Evolutionary conservation across 202 grass and related monocot genomes (phyloP).

Genomic region (Schoenoplectus triqueter): DNA sequence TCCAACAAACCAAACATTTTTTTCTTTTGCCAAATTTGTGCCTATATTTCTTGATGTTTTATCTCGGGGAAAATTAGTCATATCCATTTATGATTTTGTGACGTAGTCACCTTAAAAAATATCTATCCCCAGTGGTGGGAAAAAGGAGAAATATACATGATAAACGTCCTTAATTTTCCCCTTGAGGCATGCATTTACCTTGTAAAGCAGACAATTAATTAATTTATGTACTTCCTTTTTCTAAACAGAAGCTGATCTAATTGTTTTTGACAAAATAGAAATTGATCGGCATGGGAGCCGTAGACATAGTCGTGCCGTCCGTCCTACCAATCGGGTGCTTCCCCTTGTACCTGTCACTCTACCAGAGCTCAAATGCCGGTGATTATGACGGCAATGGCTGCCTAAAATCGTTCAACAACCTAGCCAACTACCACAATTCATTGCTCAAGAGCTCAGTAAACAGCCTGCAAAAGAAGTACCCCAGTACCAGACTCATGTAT

Average conservation of each 20-base stretch:
- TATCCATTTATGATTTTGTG: background rate
- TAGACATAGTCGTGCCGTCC: slow-evolving; percentile 64
- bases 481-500: slow-evolving; percentile 68
- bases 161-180: background rate
- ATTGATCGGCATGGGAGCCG: slow-evolving; percentile 49
- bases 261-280: background rate
- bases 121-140: background rate
- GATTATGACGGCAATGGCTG: slow-evolving; percentile 81
- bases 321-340: slow-evolving; percentile 87
- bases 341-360: slow-evolving; percentile 74
- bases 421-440: slow-evolving; percentile 68
- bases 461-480: slow-evolving; percentile 54
- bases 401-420: slow-evolving; percentile 64
- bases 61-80: background rate
- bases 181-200: background rate
- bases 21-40: background rate
- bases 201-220: no score
- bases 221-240: no score
- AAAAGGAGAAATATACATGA: background rate
- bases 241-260: no score
- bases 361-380: slow-evolving; percentile 56
- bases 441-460: slow-evolving; percentile 46
- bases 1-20: background rate
- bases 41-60: background rate
- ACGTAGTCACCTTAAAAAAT: background rate